These are phyloP conservation scores for Nectriaceae sp. DNA, from an alignment of 2,329 filamentous ascomycete genomes.

Conservation along the genomic window DNA sequence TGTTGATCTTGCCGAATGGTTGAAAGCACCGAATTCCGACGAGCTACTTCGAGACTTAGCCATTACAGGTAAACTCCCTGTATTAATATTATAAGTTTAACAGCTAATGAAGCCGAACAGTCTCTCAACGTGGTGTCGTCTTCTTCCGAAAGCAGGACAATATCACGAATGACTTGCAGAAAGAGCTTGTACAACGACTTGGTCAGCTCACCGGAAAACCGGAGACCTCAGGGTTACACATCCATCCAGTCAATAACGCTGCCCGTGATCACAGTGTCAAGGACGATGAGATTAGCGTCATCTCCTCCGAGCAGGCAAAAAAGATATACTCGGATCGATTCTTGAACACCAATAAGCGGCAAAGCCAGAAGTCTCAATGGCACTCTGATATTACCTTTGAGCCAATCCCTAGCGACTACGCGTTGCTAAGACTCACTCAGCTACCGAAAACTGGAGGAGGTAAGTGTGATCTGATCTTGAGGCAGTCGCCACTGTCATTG, in stretches of 20 bases:
- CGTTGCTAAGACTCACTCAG: constrained; percentile 52
- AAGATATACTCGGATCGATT: too few relatives aligned
- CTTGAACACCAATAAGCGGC: constrained; percentile 26
- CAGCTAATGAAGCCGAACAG: too few relatives aligned
- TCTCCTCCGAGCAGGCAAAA: constrained; percentile 44
- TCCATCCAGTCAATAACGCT: constrained; percentile 59
- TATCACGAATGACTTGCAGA: constrained; percentile 60
- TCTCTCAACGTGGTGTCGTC: constrained; percentile 64
- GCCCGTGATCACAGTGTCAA: constrained; percentile 51
- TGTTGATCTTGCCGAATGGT: constrained; percentile 54
- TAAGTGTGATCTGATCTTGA: neutral
- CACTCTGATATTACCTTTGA: constrained; percentile 60
- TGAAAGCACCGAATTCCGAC: constrained; percentile 57
- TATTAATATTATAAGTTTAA: too few relatives aligned
- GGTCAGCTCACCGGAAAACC: constrained; percentile 63
- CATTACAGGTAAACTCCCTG: constrained; percentile 53
- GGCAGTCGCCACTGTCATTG: neutral
- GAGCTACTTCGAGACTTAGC: constrained; percentile 60
- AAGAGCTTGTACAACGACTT: constrained; percentile 58
- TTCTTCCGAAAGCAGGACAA: constrained; percentile 64
- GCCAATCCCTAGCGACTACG: constrained; percentile 57
- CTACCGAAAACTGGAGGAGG: constrained; percentile 53
- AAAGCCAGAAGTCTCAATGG: constrained; percentile 28
- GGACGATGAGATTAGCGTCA: constrained; percentile 61
- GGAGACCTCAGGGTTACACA: constrained; percentile 56